Base-by-base conservation (phyloP, 805 yeast genomes). In the Grigorovia jiainica region DNA sequence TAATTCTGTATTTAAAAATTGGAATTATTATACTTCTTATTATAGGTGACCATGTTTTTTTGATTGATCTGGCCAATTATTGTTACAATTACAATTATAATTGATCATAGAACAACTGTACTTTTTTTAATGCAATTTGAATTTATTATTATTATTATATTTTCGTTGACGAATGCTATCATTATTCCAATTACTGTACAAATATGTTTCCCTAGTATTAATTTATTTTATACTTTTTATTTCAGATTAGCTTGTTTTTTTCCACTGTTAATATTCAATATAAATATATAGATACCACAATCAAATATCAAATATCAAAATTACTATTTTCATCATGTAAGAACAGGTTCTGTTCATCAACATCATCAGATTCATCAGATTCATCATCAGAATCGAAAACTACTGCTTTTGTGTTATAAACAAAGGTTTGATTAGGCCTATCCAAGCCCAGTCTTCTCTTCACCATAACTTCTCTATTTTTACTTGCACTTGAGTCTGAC, bases 371-470 rank as follows among this genome's bases (percentile, higher is more conserved):
- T 20, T 52, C 39, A 24, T 36, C 30, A n/a, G 36, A 36, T n/a
- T 34, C 41, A 17, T 41, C 51, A 20, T 61, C 67, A 13, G 61
- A 58, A 39, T 66, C 71, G 39, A 68, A 63, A 1, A 63, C 61
- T 2, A 70, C 68, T 40, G 69, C 68, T 38, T 61, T 67, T 13
- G 70, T 67, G 0, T 68, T 57, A 45, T 71, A 71, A 0, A 70
- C 58, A 49, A 64, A 70, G 11, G 70, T 67, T 21, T 69, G 68
- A 46, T 61, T 59, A 27, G 56, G 49, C 23, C 46, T 44, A 29
- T 55, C 53, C 36, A 55, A 34, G 3, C 64, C 52, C 17, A 56
- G 49, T 34, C 58, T 48, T 41, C 54, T 38, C 31, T 55, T 48
- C 18, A 62, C 55, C 23, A 55, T 43, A 32, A 53, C 50, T 46